Evolutionary conservation across 208 protist species (phyloP).

Genomic region (Trypanosoma caninum): DNA sequence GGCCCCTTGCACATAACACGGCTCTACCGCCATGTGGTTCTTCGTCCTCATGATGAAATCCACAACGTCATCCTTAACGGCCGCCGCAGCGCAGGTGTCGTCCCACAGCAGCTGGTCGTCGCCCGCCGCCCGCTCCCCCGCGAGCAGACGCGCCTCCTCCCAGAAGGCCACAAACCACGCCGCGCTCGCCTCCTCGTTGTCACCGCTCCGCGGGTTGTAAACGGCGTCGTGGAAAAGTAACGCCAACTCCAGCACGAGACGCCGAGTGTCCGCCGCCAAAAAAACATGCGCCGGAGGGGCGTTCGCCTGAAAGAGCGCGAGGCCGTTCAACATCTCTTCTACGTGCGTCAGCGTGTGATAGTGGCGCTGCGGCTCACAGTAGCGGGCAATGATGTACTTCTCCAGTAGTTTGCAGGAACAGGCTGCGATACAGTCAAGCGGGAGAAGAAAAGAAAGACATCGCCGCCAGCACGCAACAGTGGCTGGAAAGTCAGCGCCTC

Average conservation of each 20-base stretch:
- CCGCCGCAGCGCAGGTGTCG: neutral
- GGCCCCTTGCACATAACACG: conserved; percentile 6
- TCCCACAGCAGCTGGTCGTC: conserved; percentile 12
- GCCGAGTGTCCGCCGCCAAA: neutral
- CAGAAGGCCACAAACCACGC: conserved; percentile 39
- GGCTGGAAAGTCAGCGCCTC: neutral
- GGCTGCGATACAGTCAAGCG: neutral
- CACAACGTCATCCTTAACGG: conserved; percentile 24
- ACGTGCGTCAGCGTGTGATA: conserved; percentile 75
- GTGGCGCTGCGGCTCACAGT: conserved; percentile 58
- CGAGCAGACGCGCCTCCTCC: conserved; percentile 12
- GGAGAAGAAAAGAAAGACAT: conserved; percentile 8
- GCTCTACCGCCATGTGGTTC: conserved; percentile 34
- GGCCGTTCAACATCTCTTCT: conserved; percentile 45
- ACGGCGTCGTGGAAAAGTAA: conserved; percentile 80
- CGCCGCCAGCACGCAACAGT: conserved; percentile 23
- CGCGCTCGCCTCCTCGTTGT: conserved; percentile 75
- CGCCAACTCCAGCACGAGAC: conserved; percentile 49
- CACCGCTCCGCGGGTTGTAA: conserved; percentile 48
- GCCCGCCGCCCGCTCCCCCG: neutral
- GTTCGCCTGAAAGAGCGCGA: conserved; percentile 18
- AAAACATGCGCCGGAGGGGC: conserved; percentile 1
- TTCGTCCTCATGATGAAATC: conserved; percentile 38
- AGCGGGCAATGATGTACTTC: conserved; percentile 41
- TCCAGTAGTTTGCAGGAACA: conserved; percentile 13